These are phyloP conservation scores for Fragaria ananassa DNA, from an alignment of 306 rosid genomes.

Conservation along the genomic window DNA sequence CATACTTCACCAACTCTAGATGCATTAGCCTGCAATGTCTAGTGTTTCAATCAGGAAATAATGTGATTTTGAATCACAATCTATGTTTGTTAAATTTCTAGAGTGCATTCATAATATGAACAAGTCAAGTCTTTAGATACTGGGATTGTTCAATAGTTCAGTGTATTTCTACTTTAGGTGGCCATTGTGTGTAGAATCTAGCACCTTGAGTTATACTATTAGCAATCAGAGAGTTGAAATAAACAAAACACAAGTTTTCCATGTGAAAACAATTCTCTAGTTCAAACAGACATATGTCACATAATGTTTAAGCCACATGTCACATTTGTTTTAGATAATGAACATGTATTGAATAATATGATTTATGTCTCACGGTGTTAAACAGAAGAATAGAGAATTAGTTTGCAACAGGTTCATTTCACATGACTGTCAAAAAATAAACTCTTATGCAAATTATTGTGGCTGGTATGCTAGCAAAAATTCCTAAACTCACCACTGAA, in stretches of 20 bases:
- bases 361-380: not conserved
- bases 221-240: too few species aligned
- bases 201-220: not conserved
- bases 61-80: slow-evolving; percentile 10
- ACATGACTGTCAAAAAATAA: not conserved
- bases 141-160: not conserved
- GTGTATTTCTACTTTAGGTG: not conserved
- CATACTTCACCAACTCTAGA: slow-evolving; percentile 28
- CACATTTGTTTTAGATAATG: not conserved
- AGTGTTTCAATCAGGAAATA: not conserved
- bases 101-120: not conserved
- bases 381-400: not conserved
- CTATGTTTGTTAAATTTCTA: not conserved
- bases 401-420: slow-evolving; percentile 5
- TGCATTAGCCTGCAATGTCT: not conserved
- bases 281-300: not conserved
- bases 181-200: not conserved
- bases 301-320: not conserved
- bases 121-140: not conserved
- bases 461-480: not conserved
- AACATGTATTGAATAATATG: not conserved
- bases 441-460: not conserved
- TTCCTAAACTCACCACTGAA: not conserved
- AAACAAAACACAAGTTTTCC: not conserved
- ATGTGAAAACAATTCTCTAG: not conserved